Percentiles rank a stretch among this genome's conserved stretches.
Conservation (phyloP, 2,329 filamentous ascomycete genomes). For the Talaromyces pinophilus region DNA sequence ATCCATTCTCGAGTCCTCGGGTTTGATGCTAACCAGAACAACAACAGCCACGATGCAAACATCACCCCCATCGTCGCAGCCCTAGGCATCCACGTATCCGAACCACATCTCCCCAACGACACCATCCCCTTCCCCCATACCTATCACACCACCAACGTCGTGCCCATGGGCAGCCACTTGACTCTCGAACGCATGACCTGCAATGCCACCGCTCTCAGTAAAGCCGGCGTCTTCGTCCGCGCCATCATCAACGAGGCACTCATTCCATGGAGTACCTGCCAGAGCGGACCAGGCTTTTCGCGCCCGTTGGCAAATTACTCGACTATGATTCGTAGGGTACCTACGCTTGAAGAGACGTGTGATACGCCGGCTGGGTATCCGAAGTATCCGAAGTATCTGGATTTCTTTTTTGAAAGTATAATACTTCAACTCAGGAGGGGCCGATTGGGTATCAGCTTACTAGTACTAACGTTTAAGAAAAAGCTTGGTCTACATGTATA, state of each 20-base stretch:
- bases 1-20: no score
- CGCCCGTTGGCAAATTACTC: neutral
- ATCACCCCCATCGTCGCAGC: neutral
- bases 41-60: neutral
- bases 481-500: no score
- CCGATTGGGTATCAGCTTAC: neutral
- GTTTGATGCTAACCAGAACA: no score
- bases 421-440: neutral
- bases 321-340: neutral
- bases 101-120: neutral
- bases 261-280: neutral
- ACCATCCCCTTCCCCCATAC: neutral
- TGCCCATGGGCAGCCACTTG: conserved; percentile 7
- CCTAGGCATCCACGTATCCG: neutral
- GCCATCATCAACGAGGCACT: neutral
- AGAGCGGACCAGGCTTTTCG: neutral
- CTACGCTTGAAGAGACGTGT: neutral
- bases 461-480: neutral
- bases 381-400: neutral
- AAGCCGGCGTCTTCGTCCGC: neutral
- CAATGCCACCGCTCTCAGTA: neutral
- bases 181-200: conserved; percentile 2
- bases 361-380: neutral
- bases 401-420: neutral
- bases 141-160: neutral